Conservation (phyloP, 768 basidiomycete genomes). For the Imleria badia region DNA sequence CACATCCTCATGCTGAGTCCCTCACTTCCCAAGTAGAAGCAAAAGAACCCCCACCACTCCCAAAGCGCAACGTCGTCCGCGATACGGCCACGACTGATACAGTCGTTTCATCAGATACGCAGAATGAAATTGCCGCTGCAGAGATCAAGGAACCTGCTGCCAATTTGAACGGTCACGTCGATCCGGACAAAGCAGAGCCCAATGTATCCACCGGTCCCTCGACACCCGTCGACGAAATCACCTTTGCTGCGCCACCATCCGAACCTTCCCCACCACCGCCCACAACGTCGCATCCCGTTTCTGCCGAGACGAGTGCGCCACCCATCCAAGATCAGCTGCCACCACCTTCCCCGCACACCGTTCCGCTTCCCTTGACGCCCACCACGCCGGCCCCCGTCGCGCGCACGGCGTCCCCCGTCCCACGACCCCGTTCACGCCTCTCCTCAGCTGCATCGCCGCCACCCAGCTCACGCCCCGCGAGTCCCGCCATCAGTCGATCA, state of each 20-base stretch:
- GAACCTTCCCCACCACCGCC: background rate
- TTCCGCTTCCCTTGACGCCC: conserved; percentile 28
- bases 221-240: conserved; percentile 23
- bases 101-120: background rate
- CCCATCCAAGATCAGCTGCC: conserved; percentile 4
- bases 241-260: conserved; percentile 15
- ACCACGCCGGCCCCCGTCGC: conserved; percentile 25
- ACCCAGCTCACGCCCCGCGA: conserved; percentile 30
- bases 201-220: conserved; percentile 13
- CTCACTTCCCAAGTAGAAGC: conserved; percentile 8
- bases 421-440: conserved; percentile 36
- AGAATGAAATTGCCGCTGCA: background rate
- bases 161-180: conserved; percentile 1
- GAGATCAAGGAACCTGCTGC: conserved; percentile 4
- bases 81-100: conserved; percentile 15
- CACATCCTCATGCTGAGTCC: conserved; percentile 18
- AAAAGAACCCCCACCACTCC: conserved; percentile 47
- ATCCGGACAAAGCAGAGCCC: conserved; percentile 8
- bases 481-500: conserved; percentile 25
- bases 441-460: conserved; percentile 30
- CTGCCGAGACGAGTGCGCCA: conserved; percentile 10
- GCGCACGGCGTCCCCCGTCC: conserved; percentile 14
- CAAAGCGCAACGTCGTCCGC: conserved; percentile 46
- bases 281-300: background rate
- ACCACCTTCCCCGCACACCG: conserved; percentile 19